Percentiles rank a stretch among this genome's conserved stretches.
Conservation (phyloP, 768 basidiomycete genomes). For the Mycena leptocephala region DNA sequence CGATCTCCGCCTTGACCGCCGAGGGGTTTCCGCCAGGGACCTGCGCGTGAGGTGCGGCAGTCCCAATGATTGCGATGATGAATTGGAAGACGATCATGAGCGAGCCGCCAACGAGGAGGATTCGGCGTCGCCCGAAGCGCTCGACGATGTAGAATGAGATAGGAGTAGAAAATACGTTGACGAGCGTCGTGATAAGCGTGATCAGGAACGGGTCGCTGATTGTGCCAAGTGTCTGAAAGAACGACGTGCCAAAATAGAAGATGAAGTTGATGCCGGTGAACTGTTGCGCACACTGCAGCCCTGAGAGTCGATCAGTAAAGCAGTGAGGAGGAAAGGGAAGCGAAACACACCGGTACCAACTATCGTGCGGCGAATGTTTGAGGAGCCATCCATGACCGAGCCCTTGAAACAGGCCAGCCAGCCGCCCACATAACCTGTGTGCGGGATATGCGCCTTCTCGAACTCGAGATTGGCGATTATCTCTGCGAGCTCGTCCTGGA, state of each 20-base stretch:
- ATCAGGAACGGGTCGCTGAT: conserved; percentile 74
- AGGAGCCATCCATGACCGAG: neutral
- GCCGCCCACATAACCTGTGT: neutral
- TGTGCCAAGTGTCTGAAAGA: conserved; percentile 71
- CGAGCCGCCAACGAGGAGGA: conserved; percentile 82
- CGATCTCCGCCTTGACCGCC: neutral
- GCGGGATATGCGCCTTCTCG: conserved; percentile 57
- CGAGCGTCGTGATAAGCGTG: conserved; percentile 78
- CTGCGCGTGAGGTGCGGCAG: neutral
- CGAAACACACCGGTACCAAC: neutral
- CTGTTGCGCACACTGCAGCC: no score
- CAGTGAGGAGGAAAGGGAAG: neutral
- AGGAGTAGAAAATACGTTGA: conserved; percentile 86
- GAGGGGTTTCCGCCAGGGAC: neutral
- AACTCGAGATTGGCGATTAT: conserved; percentile 50
- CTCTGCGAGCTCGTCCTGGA: conserved; percentile 63
- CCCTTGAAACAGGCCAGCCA: neutral
- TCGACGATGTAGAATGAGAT: conserved; percentile 89
- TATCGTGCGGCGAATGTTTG: neutral
- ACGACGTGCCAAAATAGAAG: conserved; percentile 44
- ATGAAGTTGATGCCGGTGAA: no score
- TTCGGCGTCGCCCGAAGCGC: conserved; percentile 83
- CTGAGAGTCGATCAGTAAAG: no score
- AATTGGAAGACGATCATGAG: no score
- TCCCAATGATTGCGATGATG: no score